Conservation (phyloP, 2,329 filamentous ascomycete genomes). For the Colletotrichum higginsianum region DNA sequence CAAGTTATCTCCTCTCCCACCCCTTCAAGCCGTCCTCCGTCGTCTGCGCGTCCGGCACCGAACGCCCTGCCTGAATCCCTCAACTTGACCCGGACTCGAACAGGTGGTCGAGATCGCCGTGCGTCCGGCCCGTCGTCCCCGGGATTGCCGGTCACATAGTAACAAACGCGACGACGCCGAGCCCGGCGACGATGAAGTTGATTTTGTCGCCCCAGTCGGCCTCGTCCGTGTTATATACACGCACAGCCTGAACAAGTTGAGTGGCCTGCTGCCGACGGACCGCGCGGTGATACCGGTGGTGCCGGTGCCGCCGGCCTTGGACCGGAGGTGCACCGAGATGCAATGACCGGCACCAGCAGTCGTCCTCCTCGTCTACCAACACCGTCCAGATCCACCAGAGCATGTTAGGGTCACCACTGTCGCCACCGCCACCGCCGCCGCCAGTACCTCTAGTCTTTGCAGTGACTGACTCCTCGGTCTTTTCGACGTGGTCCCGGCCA, state of each 20-base stretch:
- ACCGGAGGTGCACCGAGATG: conserved; percentile 12
- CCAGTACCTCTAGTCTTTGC: not conserved
- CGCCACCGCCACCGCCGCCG: not conserved
- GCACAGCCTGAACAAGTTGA: conserved; percentile 31
- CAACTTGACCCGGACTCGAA: conserved; percentile 3
- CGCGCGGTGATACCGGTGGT: not conserved
- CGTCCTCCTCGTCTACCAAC: conserved; percentile 10
- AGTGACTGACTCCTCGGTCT: conserved; percentile 13
- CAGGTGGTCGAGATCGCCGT: conserved; percentile 23
- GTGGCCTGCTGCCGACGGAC: conserved; percentile 6
- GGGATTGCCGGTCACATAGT: conserved; percentile 3
- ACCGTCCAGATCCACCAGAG: conserved; percentile 12
- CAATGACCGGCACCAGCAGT: conserved; percentile 14
- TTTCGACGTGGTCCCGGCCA: conserved; percentile 5
- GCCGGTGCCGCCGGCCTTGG: conserved; percentile 20
- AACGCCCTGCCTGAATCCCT: not conserved
- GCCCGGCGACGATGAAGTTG: conserved; percentile 26
- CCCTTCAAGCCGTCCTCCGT: not conserved
- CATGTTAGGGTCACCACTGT: not conserved
- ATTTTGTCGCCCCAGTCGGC: conserved; percentile 46
- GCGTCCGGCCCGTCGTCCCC: conserved; percentile 19
- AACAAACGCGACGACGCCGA: not conserved
- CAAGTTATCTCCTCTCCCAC: not conserved
- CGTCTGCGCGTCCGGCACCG: not conserved
- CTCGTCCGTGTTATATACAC: conserved; percentile 24